Evolutionary conservation across 1,284 basidiomycete genomes (phyloP).

Genomic region (Apiotrichum mycotoxinovorans): DNA sequence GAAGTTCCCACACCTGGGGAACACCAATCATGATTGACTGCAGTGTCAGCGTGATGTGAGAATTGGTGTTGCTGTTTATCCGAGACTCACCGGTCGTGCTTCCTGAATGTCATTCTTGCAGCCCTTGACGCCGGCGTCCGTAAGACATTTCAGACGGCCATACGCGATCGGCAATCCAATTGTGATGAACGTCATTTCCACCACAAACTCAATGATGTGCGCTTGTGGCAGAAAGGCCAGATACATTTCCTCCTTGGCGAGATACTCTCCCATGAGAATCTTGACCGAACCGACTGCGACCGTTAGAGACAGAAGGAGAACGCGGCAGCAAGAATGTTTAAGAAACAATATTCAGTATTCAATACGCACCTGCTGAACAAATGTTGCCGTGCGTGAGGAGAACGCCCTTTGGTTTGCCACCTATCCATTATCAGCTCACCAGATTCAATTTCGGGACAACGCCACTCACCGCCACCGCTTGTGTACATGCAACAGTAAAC

Average conservation of each 20-base stretch:
- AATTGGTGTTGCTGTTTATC: not conserved
- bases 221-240: constrained; percentile 86
- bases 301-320: not conserved
- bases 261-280: constrained; percentile 1
- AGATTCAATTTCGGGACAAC: not conserved
- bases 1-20: constrained; percentile 82
- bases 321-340: no score
- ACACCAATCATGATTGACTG: constrained; percentile 77
- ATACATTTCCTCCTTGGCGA: constrained; percentile 54
- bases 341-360: no score
- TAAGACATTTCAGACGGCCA: constrained; percentile 71
- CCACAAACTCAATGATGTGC: constrained; percentile 65
- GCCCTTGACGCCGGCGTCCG: constrained; percentile 77
- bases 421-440: constrained; percentile 50
- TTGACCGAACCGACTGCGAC: not conserved
- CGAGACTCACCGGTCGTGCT: constrained; percentile 59
- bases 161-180: constrained; percentile 26
- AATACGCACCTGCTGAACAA: constrained; percentile 60
- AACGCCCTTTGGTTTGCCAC: constrained; percentile 88
- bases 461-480: constrained; percentile 57
- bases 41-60: not conserved
- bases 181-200: constrained; percentile 26
- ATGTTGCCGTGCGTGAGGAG: constrained; percentile 82
- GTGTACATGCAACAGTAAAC: constrained; percentile 94
- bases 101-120: constrained; percentile 80